A percentile compares a stretch with the other conserved stretches of the same genome.
These are phyloP conservation scores for Saturnispora mendoncae DNA, from an alignment of 805 yeast genomes.

Conservation along the genomic window DNA sequence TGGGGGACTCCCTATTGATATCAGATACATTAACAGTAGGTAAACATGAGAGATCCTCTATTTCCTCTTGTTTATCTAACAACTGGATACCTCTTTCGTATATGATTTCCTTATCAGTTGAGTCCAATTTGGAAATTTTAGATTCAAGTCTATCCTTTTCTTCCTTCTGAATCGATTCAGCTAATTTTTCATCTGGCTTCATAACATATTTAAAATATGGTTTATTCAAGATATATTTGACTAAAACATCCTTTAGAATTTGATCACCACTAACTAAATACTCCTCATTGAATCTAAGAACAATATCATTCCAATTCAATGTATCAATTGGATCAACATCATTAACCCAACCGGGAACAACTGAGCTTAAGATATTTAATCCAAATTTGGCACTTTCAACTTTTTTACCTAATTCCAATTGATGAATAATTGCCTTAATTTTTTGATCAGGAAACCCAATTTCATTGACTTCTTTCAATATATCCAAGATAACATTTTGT, in stretches of 20 bases:
- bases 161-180: constrained; percentile 39
- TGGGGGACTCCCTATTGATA: constrained; percentile 52
- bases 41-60: constrained; percentile 67
- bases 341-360: constrained; percentile 84
- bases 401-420: constrained; percentile 71
- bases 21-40: constrained; percentile 73
- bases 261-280: constrained; percentile 42
- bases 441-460: constrained; percentile 46
- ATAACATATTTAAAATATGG: constrained; percentile 66
- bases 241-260: constrained; percentile 53
- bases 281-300: constrained; percentile 54
- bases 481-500: constrained; percentile 37
- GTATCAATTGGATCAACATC: constrained; percentile 64
- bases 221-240: constrained; percentile 40
- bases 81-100: constrained; percentile 52
- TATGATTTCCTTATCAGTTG: constrained; percentile 48
- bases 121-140: constrained; percentile 38
- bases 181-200: constrained; percentile 58
- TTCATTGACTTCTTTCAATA: constrained; percentile 36
- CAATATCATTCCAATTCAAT: constrained; percentile 54
- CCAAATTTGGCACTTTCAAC: constrained; percentile 91
- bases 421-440: constrained; percentile 83
- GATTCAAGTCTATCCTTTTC: constrained; percentile 46
- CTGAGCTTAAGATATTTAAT: constrained; percentile 56
- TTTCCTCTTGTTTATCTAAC: constrained; percentile 52